Percentiles rank a stretch among this genome's conserved stretches.
phyloP scores from a whole-genome alignment of 495 filamentous ascomycete species.

The Echria macrotheca region DNA sequence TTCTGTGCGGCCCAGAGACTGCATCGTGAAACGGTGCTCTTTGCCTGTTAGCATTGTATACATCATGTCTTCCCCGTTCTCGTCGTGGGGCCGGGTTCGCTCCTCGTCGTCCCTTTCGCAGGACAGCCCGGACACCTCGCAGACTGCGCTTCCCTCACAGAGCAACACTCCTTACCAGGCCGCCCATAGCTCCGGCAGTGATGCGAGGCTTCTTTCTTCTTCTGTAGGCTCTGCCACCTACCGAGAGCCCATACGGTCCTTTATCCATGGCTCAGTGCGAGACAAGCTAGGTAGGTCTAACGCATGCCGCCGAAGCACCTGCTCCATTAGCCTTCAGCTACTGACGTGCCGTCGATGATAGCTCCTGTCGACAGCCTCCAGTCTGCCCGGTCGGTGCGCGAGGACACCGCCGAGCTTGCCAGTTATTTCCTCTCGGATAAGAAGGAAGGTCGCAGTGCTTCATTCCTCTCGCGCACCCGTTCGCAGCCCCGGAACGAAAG shows the following conservation, averaged over 20 bases:
- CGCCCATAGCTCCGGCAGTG: slow-evolving; percentile 10
- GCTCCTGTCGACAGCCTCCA: slow-evolving; percentile 58
- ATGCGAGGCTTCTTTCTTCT: slow-evolving; percentile 33
- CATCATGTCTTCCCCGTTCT: slow-evolving; percentile 34
- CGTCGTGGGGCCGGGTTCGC: slow-evolving; percentile 36
- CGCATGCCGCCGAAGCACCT: too few species aligned
- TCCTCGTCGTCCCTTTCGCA: slow-evolving; percentile 30
- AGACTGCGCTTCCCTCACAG: slow-evolving; percentile 8
- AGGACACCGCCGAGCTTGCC: slow-evolving; percentile 87
- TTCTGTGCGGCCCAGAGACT: slow-evolving; percentile 1
- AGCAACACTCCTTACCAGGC: slow-evolving; percentile 12
- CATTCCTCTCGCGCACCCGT: slow-evolving; percentile 36
- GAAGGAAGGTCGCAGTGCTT: slow-evolving; percentile 32
- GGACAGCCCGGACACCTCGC: slow-evolving; percentile 24
- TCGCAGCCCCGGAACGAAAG: slow-evolving; percentile 17
- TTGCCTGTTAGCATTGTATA: not conserved
- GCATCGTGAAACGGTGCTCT: slow-evolving; percentile 7
- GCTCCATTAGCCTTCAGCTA: too few species aligned
- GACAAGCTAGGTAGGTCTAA: slow-evolving; percentile 52
- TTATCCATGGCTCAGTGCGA: slow-evolving; percentile 68
- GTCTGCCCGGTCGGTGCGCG: slow-evolving; percentile 72
- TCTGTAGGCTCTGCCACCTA: slow-evolving; percentile 39
- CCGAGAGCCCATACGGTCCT: slow-evolving; percentile 70
- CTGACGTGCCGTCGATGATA: too few species aligned
- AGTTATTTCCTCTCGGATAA: slow-evolving; percentile 73